phyloP scores from a whole-genome alignment of 352 stramenopile species.

The Phytophthora megakarya region DNA sequence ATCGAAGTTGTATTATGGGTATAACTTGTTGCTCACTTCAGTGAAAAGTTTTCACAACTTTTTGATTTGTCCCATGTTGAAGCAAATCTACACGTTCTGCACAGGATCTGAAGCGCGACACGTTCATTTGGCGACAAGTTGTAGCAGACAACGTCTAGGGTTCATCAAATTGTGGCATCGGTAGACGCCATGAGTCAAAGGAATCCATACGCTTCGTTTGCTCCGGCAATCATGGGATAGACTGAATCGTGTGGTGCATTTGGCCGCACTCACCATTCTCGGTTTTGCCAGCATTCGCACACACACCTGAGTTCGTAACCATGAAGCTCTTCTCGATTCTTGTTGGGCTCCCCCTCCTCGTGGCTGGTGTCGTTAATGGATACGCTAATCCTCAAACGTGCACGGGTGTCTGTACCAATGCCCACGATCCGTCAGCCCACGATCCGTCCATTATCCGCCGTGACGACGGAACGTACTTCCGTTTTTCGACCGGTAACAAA shows the following conservation, averaged over 20 bases:
- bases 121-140: background rate
- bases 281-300: background rate
- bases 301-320: background rate
- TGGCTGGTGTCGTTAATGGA: constrained; percentile 18
- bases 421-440: constrained; percentile 57
- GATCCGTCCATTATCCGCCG: constrained; percentile 58
- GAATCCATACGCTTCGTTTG: background rate
- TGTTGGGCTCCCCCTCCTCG: constrained; percentile 17
- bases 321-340: constrained; percentile 25
- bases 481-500: constrained; percentile 58
- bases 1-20: too few relatives aligned
- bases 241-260: background rate
- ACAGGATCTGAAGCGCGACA: background rate
- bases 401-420: constrained; percentile 40
- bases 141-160: background rate
- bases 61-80: constrained; percentile 4
- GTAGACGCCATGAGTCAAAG: background rate
- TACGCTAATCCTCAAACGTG: constrained; percentile 33
- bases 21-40: background rate
- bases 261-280: background rate
- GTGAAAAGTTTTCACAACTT: background rate
- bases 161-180: background rate
- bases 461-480: constrained; percentile 57
- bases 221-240: background rate
- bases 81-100: background rate